Base-by-base conservation (phyloP, 768 basidiomycete genomes). In the Boletus huronensis region DNA sequence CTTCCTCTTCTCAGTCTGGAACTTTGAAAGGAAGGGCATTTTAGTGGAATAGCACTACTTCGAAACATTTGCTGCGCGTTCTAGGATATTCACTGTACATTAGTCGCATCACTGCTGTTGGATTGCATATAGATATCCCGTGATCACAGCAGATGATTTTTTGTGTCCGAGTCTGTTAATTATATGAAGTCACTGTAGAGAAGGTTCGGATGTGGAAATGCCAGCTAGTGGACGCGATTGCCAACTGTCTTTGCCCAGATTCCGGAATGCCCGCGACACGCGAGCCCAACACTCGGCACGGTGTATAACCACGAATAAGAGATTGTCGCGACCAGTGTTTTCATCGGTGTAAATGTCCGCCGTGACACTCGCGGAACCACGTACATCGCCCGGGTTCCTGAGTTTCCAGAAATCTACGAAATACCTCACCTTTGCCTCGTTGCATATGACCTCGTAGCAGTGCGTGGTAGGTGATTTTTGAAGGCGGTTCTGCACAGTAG, bases 1-100 rank as follows among this genome's bases (percentile, higher is more conserved):
- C 70, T 40, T 60, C 59, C 31, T 63, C 59, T 58, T 67, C 70
- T 39, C 69, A 60, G 58, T 62, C 64, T 51, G 66, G 58, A 34
- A 68, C 61, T 43, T 40, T 55, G 55, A 63, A 39, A 34, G 61
- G 62, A 51, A 63, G 55, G 47, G 57, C 38, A 39, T 39, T 32
- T 25, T 69, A 61, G 48, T 19, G 21, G 43, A 45, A 41, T 48
- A 49, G 41, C 34, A n/a, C 29, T 29, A 17, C 16, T 35, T 45
- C 2, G 53, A 40, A 58, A 40, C 34, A 8, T 48, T n/a, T 38
- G 19, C 41, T 26, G 23, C 21, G 14, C 17, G 25, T 48, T 51
- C 25, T 42, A 42, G 49, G 31, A 19, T 56, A 48, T 41, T 46
- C 58, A 62, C 6, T 70, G 70, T 70, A 70, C 32, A 63, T 31